These are phyloP conservation scores for Metschnikowia baotianmanensis DNA, from an alignment of 805 yeast species.

Conservation along the genomic window DNA sequence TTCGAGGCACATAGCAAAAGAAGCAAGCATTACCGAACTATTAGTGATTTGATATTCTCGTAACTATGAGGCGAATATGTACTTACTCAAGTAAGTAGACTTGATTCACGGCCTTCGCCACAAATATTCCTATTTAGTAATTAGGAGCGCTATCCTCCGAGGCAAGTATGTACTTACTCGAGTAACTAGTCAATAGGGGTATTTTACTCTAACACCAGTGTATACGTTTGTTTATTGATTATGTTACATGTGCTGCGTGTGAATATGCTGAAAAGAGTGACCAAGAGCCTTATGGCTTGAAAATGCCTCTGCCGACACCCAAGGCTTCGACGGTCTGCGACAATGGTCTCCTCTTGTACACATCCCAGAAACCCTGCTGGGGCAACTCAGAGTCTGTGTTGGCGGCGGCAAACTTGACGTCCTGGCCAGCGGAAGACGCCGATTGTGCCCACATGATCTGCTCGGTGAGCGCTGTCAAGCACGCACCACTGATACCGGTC, in stretches of 20 bases:
- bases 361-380: constrained; percentile 68
- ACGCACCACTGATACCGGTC: constrained; percentile 41
- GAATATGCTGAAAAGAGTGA: neutral
- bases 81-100: no score
- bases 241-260: constrained; percentile 7
- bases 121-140: no score
- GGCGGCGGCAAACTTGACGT: constrained; percentile 38
- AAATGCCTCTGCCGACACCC: constrained; percentile 65
- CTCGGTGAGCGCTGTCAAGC: constrained; percentile 35
- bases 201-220: no score
- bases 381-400: constrained; percentile 35
- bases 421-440: constrained; percentile 36
- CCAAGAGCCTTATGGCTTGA: constrained; percentile 30
- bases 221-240: neutral
- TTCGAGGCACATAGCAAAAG: neutral
- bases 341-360: constrained; percentile 74
- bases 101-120: no score
- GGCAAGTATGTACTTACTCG: no score
- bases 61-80: no score
- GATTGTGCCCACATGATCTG: constrained; percentile 43
- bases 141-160: no score
- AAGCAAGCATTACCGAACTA: neutral
- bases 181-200: no score
- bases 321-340: constrained; percentile 74
- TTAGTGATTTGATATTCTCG: no score